Evolutionary conservation across 371 early-diverging fungal genomes (phyloP).

Genomic region (Syncephalastrum monosporum): DNA sequence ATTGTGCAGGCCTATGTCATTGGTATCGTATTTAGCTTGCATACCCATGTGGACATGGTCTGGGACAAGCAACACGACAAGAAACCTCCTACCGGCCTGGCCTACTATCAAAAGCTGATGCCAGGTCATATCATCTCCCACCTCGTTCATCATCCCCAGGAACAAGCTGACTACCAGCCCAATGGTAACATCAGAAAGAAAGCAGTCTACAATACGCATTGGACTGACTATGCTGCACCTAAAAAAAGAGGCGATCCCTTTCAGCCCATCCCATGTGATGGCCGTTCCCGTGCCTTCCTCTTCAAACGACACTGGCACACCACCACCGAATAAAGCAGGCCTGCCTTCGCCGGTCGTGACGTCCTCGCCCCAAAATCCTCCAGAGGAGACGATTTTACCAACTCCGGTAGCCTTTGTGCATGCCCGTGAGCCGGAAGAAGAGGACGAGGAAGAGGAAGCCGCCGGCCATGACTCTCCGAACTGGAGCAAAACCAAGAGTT

Average conservation of each 20-base stretch:
- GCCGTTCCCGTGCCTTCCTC: no score
- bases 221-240: no score
- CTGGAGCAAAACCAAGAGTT: slow-evolving; percentile 83
- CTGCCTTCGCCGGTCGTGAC: not conserved
- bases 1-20: slow-evolving; percentile 71
- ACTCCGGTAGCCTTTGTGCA: slow-evolving; percentile 36
- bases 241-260: no score
- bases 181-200: no score
- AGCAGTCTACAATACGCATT: no score
- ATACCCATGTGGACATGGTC: slow-evolving; percentile 88
- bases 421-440: slow-evolving; percentile 55
- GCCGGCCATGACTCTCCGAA: slow-evolving; percentile 94
- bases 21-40: slow-evolving; percentile 90
- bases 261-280: no score
- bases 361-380: not conserved
- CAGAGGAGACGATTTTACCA: slow-evolving; percentile 2
- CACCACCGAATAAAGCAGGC: not conserved
- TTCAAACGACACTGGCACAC: not conserved
- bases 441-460: slow-evolving; percentile 60
- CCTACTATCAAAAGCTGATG: slow-evolving; percentile 23
- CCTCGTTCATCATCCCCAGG: slow-evolving; percentile 32
- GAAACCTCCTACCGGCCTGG: slow-evolving; percentile 23
- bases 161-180: no score
- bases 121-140: slow-evolving; percentile 47
- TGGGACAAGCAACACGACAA: slow-evolving; percentile 56